Evolutionary conservation across 306 rosid species (phyloP).

Genomic region (Rosa multiflora): DNA sequence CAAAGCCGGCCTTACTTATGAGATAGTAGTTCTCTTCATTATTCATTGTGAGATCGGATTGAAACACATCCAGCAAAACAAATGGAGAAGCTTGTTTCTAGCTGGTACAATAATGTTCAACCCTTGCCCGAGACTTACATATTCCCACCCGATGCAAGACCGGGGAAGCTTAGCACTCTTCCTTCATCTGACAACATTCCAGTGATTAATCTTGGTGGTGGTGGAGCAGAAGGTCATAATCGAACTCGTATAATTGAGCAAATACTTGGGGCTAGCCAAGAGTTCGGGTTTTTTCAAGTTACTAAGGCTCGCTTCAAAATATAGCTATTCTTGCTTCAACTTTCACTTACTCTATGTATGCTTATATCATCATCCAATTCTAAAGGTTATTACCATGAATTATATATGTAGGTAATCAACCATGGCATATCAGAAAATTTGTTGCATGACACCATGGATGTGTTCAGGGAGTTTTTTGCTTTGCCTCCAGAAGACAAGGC

Average conservation of each 20-base stretch:
- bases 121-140: slow-evolving; percentile 3
- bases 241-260: too few relatives aligned
- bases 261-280: too few relatives aligned
- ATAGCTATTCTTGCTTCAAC: too few relatives aligned
- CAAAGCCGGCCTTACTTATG: too few relatives aligned
- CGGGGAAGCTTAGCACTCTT: neutral
- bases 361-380: neutral
- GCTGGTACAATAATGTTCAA: neutral
- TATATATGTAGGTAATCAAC: slow-evolving; percentile 18
- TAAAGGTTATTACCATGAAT: neutral
- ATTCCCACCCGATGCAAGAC: slow-evolving; percentile 18
- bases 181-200: neutral
- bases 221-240: too few relatives aligned
- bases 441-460: slow-evolving; percentile 6
- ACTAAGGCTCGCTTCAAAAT: too few relatives aligned
- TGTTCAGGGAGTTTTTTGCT: slow-evolving; percentile 19
- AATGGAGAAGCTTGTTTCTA: neutral
- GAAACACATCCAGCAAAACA: neutral
- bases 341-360: neutral
- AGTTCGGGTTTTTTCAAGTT: too few relatives aligned
- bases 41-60: neutral
- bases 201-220: too few relatives aligned
- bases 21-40: neutral
- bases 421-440: slow-evolving; percentile 20
- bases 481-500: slow-evolving; percentile 19